Evolutionary conservation across 2,329 filamentous ascomycete species (phyloP).

Genomic region (Arthrobotrys megalospora): DNA sequence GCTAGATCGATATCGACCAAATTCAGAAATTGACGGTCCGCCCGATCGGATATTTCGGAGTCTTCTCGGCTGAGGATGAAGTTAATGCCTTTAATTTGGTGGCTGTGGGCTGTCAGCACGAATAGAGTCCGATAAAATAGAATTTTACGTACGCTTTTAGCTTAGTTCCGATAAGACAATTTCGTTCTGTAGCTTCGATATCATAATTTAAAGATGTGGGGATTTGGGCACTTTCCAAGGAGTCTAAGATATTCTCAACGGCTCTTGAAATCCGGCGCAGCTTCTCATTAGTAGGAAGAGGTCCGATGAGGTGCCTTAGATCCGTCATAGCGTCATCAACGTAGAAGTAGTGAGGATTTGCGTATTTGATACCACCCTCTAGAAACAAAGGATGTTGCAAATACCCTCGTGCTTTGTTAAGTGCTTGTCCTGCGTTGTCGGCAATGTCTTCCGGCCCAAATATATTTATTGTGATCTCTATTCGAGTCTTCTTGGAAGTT

Average conservation of each 20-base stretch:
- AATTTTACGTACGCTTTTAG: constrained; percentile 3
- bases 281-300: constrained; percentile 1
- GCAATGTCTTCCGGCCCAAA: not conserved
- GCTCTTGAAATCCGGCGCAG: not conserved
- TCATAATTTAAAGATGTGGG: not conserved
- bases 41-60: not conserved
- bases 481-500: constrained; percentile 6
- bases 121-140: not conserved
- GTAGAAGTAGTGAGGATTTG: constrained; percentile 57
- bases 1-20: not conserved
- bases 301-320: constrained; percentile 53
- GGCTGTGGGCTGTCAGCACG: not conserved
- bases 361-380: constrained; percentile 22
- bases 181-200: not conserved
- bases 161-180: not conserved
- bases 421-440: not conserved
- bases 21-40: not conserved
- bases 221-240: not conserved
- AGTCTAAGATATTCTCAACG: not conserved
- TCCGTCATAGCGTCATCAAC: constrained; percentile 25
- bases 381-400: constrained; percentile 55
- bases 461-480: constrained; percentile 16
- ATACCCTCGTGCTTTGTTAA: not conserved
- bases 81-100: constrained; percentile 18
- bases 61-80: constrained; percentile 25